Conservation (phyloP, 805 yeast genomes). For the Starmera dryadoides region DNA sequence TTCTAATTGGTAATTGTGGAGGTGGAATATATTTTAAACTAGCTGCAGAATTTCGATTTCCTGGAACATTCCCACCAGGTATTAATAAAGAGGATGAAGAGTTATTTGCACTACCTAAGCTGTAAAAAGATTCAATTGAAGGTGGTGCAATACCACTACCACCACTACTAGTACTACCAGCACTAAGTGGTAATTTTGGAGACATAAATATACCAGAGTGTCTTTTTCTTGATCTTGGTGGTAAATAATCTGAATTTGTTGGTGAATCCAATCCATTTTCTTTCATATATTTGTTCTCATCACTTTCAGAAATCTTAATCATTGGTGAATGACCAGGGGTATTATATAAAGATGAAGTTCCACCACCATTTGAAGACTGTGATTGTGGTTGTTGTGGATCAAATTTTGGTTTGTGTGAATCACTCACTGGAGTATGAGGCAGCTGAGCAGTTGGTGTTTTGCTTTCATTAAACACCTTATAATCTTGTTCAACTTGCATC, state of each 20-base stretch:
- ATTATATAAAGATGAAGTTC: neutral
- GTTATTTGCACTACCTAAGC: neutral
- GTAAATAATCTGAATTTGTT: conserved; percentile 11
- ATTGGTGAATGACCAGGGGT: conserved; percentile 19
- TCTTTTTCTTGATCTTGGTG: conserved; percentile 3
- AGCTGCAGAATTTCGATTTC: conserved; percentile 18
- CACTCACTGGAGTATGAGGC: too few relatives aligned
- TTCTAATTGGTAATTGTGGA: conserved; percentile 16
- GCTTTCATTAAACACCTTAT: too few relatives aligned
- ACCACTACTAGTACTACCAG: too few relatives aligned
- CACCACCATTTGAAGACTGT: too few relatives aligned
- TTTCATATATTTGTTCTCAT: conserved; percentile 4
- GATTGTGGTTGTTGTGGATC: too few relatives aligned
- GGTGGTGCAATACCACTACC: too few relatives aligned
- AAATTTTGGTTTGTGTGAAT: too few relatives aligned
- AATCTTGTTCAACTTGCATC: too few relatives aligned
- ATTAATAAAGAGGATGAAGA: conserved; percentile 2
- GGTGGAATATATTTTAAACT: conserved; percentile 20
- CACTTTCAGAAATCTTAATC: conserved; percentile 18
- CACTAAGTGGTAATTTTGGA: neutral
- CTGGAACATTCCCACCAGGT: conserved; percentile 22
- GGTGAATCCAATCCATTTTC: conserved; percentile 3
- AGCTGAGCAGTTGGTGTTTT: too few relatives aligned
- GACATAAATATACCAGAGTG: neutral
- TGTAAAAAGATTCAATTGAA: neutral